These are phyloP conservation scores for Datura wrightii DNA, from an alignment of 257 asterid genomes.

Conservation along the genomic window DNA sequence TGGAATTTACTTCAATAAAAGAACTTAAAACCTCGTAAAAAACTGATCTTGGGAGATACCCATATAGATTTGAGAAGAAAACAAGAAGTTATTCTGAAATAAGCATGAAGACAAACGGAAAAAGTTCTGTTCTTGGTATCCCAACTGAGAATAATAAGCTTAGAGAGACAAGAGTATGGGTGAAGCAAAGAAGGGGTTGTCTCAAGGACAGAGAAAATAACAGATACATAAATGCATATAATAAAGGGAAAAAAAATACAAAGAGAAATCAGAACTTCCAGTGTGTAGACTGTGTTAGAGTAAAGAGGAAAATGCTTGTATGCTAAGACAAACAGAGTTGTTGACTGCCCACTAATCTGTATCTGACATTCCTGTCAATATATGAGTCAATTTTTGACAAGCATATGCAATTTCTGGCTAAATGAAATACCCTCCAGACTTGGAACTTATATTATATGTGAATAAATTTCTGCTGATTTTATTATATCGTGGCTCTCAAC, in stretches of 20 bases:
- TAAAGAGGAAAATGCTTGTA: not conserved
- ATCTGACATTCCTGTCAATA: slow-evolving; percentile 48
- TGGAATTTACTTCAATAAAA: slow-evolving; percentile 35
- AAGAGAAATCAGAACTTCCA: slow-evolving; percentile 37
- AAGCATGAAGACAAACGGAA: slow-evolving; percentile 60
- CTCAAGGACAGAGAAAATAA: slow-evolving; percentile 36
- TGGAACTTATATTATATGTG: not conserved
- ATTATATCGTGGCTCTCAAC: slow-evolving; percentile 23
- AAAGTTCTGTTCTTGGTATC: slow-evolving; percentile 60
- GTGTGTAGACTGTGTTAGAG: slow-evolving; percentile 40
- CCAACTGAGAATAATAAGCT: slow-evolving; percentile 36
- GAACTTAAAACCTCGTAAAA: slow-evolving; percentile 23
- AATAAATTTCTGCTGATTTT: slow-evolving; percentile 24
- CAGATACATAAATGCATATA: slow-evolving; percentile 42
- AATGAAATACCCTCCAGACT: not conserved
- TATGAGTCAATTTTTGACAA: slow-evolving; percentile 27
- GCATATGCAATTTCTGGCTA: slow-evolving; percentile 24
- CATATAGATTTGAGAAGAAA: slow-evolving; percentile 39
- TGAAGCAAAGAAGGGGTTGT: slow-evolving; percentile 52
- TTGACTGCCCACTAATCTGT: slow-evolving; percentile 49
- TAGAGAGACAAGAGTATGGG: slow-evolving; percentile 58
- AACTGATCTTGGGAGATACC: slow-evolving; percentile 32
- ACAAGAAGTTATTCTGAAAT: slow-evolving; percentile 52
- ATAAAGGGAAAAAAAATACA: slow-evolving; percentile 31
- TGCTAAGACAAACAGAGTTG: slow-evolving; percentile 36